phyloP scores from a whole-genome alignment of 106 monocot genomes.

The Dendrobium huoshanense region DNA sequence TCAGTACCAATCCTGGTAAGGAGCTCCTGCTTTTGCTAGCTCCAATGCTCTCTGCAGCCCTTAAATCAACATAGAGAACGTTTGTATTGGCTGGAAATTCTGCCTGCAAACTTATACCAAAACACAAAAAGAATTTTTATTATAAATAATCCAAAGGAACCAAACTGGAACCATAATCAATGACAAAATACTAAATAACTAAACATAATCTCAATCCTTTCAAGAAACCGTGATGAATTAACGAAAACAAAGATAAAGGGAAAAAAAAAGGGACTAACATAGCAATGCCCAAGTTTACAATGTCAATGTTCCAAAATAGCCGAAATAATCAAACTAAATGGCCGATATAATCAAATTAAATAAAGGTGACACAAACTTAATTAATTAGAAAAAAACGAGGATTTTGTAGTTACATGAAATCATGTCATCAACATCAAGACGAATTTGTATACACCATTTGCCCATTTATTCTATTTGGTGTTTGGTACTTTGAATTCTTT shows the following conservation, averaged over 20 bases:
- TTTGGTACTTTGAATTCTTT: too few relatives aligned
- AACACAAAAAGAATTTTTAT: not conserved
- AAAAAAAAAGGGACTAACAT: not conserved
- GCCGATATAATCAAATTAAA: not conserved
- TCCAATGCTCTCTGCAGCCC: constrained; percentile 80
- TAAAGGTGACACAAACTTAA: not conserved
- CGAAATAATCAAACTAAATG: not conserved
- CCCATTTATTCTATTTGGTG: too few relatives aligned
- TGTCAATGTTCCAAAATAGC: not conserved
- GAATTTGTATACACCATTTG: too few relatives aligned
- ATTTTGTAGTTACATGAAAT: too few relatives aligned
- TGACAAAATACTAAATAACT: not conserved
- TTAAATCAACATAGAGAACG: constrained; percentile 87
- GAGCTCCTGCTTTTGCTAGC: constrained; percentile 54
- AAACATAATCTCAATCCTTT: not conserved
- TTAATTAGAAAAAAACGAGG: not conserved
- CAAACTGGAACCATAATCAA: not conserved
- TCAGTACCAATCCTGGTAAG: constrained; percentile 93
- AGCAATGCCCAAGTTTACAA: not conserved
- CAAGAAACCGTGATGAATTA: not conserved
- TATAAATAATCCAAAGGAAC: constrained; percentile 10
- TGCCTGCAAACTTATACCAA: constrained; percentile 51
- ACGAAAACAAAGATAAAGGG: not conserved
- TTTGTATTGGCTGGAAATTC: constrained; percentile 95
- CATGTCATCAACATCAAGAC: too few relatives aligned